phyloP scores from a whole-genome alignment of 257 asterid genomes.

The Jaltomata sinuosa region DNA sequence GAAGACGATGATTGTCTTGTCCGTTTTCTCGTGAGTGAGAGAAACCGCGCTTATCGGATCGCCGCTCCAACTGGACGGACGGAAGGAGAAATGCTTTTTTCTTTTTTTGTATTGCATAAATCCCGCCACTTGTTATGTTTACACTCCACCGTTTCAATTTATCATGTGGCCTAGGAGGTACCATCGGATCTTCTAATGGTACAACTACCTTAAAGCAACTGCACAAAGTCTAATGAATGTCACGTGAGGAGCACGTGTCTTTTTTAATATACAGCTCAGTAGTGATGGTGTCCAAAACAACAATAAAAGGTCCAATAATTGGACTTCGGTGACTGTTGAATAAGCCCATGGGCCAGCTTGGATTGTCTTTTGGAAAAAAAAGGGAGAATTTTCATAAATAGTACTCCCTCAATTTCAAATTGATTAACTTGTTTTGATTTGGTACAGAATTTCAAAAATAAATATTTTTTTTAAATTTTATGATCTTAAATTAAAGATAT shows the following conservation, averaged over 20 bases:
- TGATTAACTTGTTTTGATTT: too few relatives aligned
- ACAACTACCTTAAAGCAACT: neutral
- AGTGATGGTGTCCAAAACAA: neutral
- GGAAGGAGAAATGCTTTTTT: slow-evolving; percentile 9
- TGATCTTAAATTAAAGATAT: too few relatives aligned
- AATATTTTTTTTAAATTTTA: too few relatives aligned
- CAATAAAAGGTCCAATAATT: neutral
- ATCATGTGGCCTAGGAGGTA: neutral
- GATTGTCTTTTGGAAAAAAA: neutral
- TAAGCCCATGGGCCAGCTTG: neutral
- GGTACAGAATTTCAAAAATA: too few relatives aligned
- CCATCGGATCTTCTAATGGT: neutral
- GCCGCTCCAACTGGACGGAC: slow-evolving; percentile 31
- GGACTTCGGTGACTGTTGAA: neutral
- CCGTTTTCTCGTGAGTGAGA: slow-evolving; percentile 21
- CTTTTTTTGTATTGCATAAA: slow-evolving; percentile 26
- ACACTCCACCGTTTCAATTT: neutral
- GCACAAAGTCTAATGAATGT: neutral
- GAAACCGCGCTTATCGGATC: slow-evolving; percentile 29
- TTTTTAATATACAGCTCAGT: neutral
- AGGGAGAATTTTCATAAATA: too few relatives aligned
- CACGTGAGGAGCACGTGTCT: neutral
- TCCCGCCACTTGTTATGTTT: slow-evolving; percentile 55
- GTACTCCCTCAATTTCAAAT: too few relatives aligned
- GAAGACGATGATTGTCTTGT: neutral